Evolutionary conservation across 345 rosid genomes (phyloP), one percentile per base, ranked within the genome.

Genomic region (Leavenworthia alabamica): DNA sequence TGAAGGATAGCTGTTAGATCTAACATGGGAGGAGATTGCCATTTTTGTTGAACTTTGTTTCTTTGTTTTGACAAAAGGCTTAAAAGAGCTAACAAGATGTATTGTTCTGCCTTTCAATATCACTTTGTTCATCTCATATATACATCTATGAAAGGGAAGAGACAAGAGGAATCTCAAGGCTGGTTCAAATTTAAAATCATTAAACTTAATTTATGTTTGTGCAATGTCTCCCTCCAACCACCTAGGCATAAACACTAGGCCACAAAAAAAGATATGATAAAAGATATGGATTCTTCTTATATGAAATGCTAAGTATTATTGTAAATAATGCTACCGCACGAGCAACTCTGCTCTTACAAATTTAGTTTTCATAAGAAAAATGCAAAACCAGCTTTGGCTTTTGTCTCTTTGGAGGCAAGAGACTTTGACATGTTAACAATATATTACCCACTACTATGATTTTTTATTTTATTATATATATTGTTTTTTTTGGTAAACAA

Each of bases 1-100:
- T 5, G 78, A 65, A 4, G 80, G 85, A 28, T 71, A 66, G 62
- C 83, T 81, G 60, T 75, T 74, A 4, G 85, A 83, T 4, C 85
- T 66, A 59, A 68, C n/a, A 22, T 78, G 85, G 67, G 8, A 74
- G 49, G 68, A 60, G 23, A 66, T 13, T 2, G 74, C 69, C 83
- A 80, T 64, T 16, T 75, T 68, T 60, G 39, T 37, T 47, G 3
- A 42, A 14, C 7, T 50, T 64, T 39, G 16, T n/a, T 49, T 62
- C 47, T 37, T 56, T 24, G 4, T 44, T 14, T 60, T 22, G 19
- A 43, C n/a, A n/a, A 16, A 64, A 32, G 35, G 71, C 56, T 19
- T 23, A n/a, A 31, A 31, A 7, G 44, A 32, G 35, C 42, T 23
- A 17, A 54, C n/a, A 37, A 49, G 62, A 33, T 56, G 64, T 44